phyloP scores from a whole-genome alignment of 371 early-diverging fungal genomes.

The Mortierella sp. region DNA sequence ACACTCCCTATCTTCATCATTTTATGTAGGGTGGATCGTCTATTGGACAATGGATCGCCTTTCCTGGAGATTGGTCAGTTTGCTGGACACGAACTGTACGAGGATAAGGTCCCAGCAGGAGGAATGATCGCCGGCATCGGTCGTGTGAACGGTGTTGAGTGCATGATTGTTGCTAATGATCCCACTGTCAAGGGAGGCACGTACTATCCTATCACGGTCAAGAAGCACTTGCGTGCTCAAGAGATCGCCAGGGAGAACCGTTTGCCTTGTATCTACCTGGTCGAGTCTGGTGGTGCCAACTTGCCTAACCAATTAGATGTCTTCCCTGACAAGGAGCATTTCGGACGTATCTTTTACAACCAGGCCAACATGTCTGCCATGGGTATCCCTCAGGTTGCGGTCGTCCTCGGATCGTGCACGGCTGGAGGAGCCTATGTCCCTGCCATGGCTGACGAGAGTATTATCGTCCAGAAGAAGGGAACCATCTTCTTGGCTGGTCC shows the following conservation, averaged over 20 bases:
- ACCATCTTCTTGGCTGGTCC: conserved; percentile 98
- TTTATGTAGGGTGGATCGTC: conserved; percentile 74
- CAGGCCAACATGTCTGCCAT: conserved; percentile 93
- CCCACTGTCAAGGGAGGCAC: conserved; percentile 96
- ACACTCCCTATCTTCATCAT: background rate
- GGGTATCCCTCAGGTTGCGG: conserved; percentile 96
- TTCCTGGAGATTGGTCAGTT: conserved; percentile 96
- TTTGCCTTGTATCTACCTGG: conserved; percentile 95
- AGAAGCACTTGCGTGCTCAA: conserved; percentile 98
- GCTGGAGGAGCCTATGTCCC: conserved; percentile 99
- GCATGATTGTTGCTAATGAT: conserved; percentile 98
- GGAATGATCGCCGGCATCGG: conserved; percentile 98
- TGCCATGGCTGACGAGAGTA: conserved; percentile 98
- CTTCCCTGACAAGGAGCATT: conserved; percentile 98
- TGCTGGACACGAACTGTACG: conserved; percentile 93
- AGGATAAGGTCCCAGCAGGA: conserved; percentile 91
- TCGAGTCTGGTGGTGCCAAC: conserved; percentile 98
- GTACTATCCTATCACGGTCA: conserved; percentile 97
- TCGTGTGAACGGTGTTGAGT: conserved; percentile 92
- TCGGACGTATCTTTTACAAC: conserved; percentile 97
- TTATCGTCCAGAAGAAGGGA: conserved; percentile 96
- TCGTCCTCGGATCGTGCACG: conserved; percentile 98
- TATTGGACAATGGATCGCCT: conserved; percentile 91
- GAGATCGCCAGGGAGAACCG: conserved; percentile 96
- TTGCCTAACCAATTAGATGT: conserved; percentile 96